A percentile compares a stretch with the other conserved stretches of the same genome.
Conservation (phyloP, 1,284 basidiomycete genomes). For the Cryptococcus sp. region DNA sequence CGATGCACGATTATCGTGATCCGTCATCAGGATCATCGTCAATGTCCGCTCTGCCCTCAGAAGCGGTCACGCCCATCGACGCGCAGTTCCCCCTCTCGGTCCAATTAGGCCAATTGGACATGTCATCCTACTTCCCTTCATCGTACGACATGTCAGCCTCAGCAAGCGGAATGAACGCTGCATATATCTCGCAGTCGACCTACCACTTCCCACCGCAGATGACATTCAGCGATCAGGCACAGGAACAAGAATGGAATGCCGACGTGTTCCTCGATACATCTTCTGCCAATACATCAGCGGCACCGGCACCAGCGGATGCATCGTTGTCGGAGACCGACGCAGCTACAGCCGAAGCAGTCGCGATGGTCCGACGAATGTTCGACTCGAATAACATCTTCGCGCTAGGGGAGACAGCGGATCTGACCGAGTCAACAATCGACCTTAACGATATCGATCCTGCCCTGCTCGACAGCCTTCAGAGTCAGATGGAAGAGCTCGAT, state of each 20-base stretch:
- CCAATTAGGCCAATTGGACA: not conserved
- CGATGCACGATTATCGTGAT: slow-evolving; percentile 10
- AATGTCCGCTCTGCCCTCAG: slow-evolving; percentile 10
- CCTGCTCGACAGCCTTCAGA: slow-evolving; percentile 2
- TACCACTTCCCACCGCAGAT: slow-evolving; percentile 5
- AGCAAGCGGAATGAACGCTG: not conserved
- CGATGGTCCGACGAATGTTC: slow-evolving; percentile 13
- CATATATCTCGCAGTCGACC: slow-evolving; percentile 2
- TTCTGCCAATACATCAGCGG: not conserved
- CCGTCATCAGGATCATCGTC: not conserved
- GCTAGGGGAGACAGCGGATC: slow-evolving; percentile 15
- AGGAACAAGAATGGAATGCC: slow-evolving; percentile 1
- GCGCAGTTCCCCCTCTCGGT: slow-evolving; percentile 8
- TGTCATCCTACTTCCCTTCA: not conserved
- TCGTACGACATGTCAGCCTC: slow-evolving; percentile 1
- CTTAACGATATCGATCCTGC: slow-evolving; percentile 13
- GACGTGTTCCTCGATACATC: not conserved
- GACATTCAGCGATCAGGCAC: not conserved
- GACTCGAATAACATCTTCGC: slow-evolving; percentile 24
- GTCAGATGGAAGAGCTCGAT: slow-evolving; percentile 2
- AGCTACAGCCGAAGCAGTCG: slow-evolving; percentile 4
- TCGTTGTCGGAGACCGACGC: not conserved
- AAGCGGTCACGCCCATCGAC: slow-evolving; percentile 12
- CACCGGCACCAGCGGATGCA: not conserved
- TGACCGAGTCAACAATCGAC: slow-evolving; percentile 14